phyloP scores from a whole-genome alignment of 345 rosid genomes.

The Excoecaria cochinchinensis region DNA sequence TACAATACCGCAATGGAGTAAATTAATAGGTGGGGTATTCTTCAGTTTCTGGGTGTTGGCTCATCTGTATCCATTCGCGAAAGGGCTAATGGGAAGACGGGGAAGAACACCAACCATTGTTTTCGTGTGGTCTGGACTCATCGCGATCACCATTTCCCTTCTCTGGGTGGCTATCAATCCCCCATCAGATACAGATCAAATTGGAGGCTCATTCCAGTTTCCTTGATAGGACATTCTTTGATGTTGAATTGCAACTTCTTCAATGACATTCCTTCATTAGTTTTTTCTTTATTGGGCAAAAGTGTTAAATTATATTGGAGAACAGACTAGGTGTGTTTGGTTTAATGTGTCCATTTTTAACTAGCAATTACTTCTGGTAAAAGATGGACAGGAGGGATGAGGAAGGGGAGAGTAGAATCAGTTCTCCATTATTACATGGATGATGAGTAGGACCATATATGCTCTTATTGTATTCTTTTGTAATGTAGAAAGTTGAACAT shows the following conservation, averaged over 20 bases:
- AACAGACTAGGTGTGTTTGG: conserved; percentile 17
- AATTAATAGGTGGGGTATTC: conserved; percentile 85
- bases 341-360: conserved; percentile 16
- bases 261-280: conserved; percentile 25
- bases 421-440: conserved; percentile 2
- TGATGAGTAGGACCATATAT: conserved; percentile 1
- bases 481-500: conserved; percentile 8
- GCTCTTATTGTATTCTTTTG: conserved; percentile 15
- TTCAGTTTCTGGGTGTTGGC: conserved; percentile 99
- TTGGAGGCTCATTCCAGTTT: conserved; percentile 91
- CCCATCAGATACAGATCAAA: conserved; percentile 62
- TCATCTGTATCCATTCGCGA: conserved; percentile 96
- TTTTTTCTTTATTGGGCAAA: conserved; percentile 5
- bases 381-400: background rate
- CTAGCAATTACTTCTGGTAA: background rate
- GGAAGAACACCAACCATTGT: conserved; percentile 97
- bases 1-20: conserved; percentile 81
- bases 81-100: conserved; percentile 96
- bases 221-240: conserved; percentile 52
- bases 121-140: conserved; percentile 94
- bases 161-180: conserved; percentile 98
- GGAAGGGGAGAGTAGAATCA: background rate
- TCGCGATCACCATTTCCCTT: conserved; percentile 88
- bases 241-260: conserved; percentile 6
- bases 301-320: conserved; percentile 4